Evolutionary conservation across 2,329 filamentous ascomycete genomes (phyloP).

Genomic region (Fusarium anguioides): DNA sequence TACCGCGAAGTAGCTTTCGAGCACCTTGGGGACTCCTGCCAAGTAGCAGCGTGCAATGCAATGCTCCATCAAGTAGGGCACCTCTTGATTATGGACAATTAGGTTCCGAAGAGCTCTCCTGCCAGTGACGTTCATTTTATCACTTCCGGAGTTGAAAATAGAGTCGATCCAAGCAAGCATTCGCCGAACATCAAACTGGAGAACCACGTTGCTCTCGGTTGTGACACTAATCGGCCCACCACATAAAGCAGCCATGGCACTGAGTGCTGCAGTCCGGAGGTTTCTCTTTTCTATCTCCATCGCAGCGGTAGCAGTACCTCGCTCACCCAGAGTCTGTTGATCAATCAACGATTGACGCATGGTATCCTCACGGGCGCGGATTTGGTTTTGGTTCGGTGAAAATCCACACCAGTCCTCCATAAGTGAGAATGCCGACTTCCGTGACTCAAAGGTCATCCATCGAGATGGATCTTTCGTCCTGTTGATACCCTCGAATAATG

Average conservation of each 20-base stretch:
- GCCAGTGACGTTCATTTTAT: constrained; percentile 91
- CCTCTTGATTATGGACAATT: constrained; percentile 89
- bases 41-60: constrained; percentile 93
- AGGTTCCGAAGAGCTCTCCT: constrained; percentile 88
- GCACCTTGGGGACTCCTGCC: constrained; percentile 80
- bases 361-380: constrained; percentile 83
- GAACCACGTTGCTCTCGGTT: constrained; percentile 85
- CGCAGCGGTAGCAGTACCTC: constrained; percentile 82
- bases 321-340: constrained; percentile 79
- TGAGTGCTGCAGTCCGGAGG: constrained; percentile 87
- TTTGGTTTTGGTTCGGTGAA: constrained; percentile 87
- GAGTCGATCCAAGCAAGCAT: constrained; percentile 96
- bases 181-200: constrained; percentile 91
- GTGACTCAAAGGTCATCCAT: constrained; percentile 97
- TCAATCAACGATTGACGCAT: constrained; percentile 89
- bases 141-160: constrained; percentile 92
- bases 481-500: constrained; percentile 91
- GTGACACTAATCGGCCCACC: constrained; percentile 86
- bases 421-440: constrained; percentile 92
- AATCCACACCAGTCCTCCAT: constrained; percentile 99
- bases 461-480: constrained; percentile 84
- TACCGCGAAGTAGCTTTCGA: constrained; percentile 96
- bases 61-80: constrained; percentile 85
- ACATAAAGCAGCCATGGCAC: constrained; percentile 94
- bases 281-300: constrained; percentile 98